These are phyloP conservation scores for Leucaena leucocephala DNA, from an alignment of 306 rosid species.

Conservation along the genomic window DNA sequence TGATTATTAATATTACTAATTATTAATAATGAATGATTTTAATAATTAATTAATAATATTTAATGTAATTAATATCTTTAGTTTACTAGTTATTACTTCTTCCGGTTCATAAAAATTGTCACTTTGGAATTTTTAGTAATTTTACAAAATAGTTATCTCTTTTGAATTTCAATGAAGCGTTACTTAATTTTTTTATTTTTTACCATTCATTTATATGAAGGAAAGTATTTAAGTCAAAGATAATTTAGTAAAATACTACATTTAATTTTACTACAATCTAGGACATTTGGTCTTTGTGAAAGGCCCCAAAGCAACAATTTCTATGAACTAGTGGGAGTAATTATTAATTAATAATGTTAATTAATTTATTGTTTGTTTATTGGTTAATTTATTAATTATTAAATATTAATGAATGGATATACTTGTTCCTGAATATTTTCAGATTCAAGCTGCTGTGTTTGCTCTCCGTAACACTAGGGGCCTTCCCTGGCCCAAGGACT, in stretches of 20 bases:
- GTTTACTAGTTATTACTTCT: not conserved
- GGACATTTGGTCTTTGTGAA: not conserved
- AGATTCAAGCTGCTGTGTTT: constrained; percentile 92
- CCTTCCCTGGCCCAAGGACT: constrained; percentile 89
- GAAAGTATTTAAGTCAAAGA: not conserved
- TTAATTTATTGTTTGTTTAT: not conserved
- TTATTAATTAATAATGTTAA: not conserved
- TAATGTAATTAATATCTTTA: not conserved
- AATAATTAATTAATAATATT: no score
- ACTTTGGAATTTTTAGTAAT: not conserved
- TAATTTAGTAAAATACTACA: not conserved
- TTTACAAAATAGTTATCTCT: not conserved
- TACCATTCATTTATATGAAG: not conserved
- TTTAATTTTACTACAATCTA: no score
- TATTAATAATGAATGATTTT: not conserved
- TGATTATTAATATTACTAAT: not conserved
- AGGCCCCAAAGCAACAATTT: not conserved
- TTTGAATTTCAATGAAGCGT: not conserved
- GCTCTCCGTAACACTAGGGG: constrained; percentile 97
- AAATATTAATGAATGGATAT: not conserved
- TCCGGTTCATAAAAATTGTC: not conserved
- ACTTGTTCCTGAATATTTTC: constrained; percentile 30
- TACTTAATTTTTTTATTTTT: no score
- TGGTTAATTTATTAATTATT: not conserved
- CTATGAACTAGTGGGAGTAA: no score